These are phyloP conservation scores for Viridothelium virens DNA, from an alignment of 495 filamentous ascomycete species.

Conservation along the genomic window DNA sequence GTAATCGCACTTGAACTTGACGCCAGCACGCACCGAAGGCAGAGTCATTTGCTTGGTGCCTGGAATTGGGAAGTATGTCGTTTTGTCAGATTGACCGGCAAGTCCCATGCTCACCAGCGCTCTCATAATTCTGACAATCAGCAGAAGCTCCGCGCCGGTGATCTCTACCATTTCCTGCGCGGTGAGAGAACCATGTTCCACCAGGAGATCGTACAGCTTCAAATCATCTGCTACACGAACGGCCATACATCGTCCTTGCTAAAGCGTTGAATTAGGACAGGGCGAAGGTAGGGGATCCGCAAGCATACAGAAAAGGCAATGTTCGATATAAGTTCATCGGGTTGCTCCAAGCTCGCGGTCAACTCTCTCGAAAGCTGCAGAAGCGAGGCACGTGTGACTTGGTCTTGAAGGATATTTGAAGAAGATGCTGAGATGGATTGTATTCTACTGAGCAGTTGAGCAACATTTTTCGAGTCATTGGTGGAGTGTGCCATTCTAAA, in stretches of 20 bases:
- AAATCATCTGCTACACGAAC: constrained; percentile 17
- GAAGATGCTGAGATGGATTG: constrained; percentile 6
- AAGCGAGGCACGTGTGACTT: constrained; percentile 8
- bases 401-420: constrained; percentile 10
- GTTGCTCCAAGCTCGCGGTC: constrained; percentile 9
- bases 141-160: constrained; percentile 5
- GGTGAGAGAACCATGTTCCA: constrained; percentile 5
- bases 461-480: neutral
- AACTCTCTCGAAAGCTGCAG: constrained; percentile 13
- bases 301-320: constrained; percentile 12
- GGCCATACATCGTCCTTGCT: constrained; percentile 14
- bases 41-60: constrained; percentile 16
- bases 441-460: neutral
- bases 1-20: constrained; percentile 11
- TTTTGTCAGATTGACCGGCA: constrained; percentile 11
- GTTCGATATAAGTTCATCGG: constrained; percentile 11
- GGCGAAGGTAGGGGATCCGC: neutral
- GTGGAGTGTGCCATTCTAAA: neutral
- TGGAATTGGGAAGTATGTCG: constrained; percentile 10
- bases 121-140: constrained; percentile 14
- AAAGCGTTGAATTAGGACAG: neutral
- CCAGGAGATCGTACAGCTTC: constrained; percentile 17
- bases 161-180: neutral
- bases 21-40: constrained; percentile 12
- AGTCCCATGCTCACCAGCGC: constrained; percentile 17